Evolutionary conservation across 106 monocot species (phyloP).

Genomic region (Dendrobium huoshanense): DNA sequence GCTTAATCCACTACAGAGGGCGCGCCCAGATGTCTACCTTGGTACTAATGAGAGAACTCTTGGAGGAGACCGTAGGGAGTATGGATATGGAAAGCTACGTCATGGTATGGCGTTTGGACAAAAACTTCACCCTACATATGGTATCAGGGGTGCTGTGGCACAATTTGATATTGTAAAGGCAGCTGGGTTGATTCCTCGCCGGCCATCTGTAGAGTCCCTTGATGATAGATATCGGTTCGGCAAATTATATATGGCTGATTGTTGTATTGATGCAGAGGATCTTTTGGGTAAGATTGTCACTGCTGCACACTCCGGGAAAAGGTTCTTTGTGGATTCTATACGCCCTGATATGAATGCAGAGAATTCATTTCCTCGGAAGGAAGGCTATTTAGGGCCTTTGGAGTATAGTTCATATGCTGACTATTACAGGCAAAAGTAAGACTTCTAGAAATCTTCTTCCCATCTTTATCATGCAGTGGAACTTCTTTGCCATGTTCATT

Average conservation of each 20-base stretch:
- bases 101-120: conserved; percentile 66
- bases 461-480: neutral
- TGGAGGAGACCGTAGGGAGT: conserved; percentile 95
- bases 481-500: conserved; percentile 2
- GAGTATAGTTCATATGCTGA: conserved; percentile 98
- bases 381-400: conserved; percentile 91
- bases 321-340: conserved; percentile 93
- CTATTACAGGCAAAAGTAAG: conserved; percentile 97
- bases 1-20: conserved; percentile 93
- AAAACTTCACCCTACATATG: conserved; percentile 90
- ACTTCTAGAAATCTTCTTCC: neutral
- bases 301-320: conserved; percentile 94
- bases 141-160: conserved; percentile 91
- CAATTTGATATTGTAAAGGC: conserved; percentile 93
- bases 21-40: conserved; percentile 93
- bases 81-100: conserved; percentile 92
- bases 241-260: conserved; percentile 78
- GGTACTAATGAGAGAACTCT: conserved; percentile 93
- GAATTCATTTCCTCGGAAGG: conserved; percentile 92
- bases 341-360: conserved; percentile 93
- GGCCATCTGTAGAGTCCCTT: conserved; percentile 14
- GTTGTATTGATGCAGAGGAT: conserved; percentile 51
- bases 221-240: conserved; percentile 25
- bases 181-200: conserved; percentile 69
- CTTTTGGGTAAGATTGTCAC: conserved; percentile 89